A percentile compares a stretch with the other conserved stretches of the same genome.
These are phyloP conservation scores for Aspergillus sp. DNA, from an alignment of 2,329 filamentous ascomycete species.

Conservation along the genomic window DNA sequence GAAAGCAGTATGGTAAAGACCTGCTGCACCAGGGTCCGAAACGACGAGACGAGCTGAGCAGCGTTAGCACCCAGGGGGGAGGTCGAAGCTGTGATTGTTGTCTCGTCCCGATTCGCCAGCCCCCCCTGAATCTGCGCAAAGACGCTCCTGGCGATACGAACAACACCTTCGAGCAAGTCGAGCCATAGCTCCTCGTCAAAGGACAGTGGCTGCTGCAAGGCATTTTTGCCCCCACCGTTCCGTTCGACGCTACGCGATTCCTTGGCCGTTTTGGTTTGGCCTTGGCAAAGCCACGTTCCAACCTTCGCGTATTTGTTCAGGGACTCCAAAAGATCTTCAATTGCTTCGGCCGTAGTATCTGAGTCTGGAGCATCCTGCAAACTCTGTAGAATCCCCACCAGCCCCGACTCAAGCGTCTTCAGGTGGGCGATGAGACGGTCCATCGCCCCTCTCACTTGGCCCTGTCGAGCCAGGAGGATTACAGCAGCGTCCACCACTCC, in stretches of 20 bases:
- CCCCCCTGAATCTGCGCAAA: conserved; percentile 55
- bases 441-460: conserved; percentile 81
- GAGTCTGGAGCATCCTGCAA: conserved; percentile 58
- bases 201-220: conserved; percentile 57
- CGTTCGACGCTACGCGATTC: conserved; percentile 28
- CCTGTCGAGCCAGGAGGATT: conserved; percentile 84
- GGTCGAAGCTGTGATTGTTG: conserved; percentile 21
- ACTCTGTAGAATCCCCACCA: conserved; percentile 71
- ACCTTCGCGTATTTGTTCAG: conserved; percentile 89
- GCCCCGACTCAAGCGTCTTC: conserved; percentile 72
- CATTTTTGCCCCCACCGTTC: conserved; percentile 41
- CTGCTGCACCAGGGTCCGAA: conserved; percentile 82
- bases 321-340: conserved; percentile 71
- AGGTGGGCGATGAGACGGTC: conserved; percentile 79
- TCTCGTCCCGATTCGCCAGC: conserved; percentile 1
- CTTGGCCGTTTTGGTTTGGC: conserved; percentile 67
- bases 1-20: conserved; percentile 84
- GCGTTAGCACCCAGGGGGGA: conserved; percentile 21
- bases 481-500: conserved; percentile 92
- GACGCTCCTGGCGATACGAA: conserved; percentile 63
- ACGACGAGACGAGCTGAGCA: conserved; percentile 58
- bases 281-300: conserved; percentile 92
- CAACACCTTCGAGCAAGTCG: conserved; percentile 62
- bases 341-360: conserved; percentile 62
- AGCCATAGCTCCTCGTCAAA: conserved; percentile 66